Percentiles rank a stretch among this genome's conserved stretches.
Conservation (phyloP, 305 asterid genomes). For the Solanum aculeatissimum region DNA sequence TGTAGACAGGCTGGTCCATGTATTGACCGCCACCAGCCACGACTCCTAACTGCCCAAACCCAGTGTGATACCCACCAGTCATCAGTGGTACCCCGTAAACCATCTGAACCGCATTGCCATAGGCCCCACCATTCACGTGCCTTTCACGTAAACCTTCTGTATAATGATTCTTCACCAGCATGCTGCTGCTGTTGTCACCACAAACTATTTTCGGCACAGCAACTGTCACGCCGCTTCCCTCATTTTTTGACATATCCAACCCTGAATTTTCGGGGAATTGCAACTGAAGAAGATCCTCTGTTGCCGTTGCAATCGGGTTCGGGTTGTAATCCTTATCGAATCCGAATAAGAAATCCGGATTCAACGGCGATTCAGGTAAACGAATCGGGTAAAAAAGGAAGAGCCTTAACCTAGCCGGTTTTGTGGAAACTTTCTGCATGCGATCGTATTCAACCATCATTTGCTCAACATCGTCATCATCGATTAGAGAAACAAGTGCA, state of each 20-base stretch:
- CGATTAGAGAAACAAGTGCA: slow-evolving; percentile 49
- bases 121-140: slow-evolving; percentile 6
- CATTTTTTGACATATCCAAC: not conserved
- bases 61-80: slow-evolving; percentile 14
- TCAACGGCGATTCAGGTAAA: slow-evolving; percentile 18
- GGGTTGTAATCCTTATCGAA: slow-evolving; percentile 64
- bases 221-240: not conserved
- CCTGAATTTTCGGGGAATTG: slow-evolving; percentile 39
- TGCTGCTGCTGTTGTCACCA: not conserved
- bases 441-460: slow-evolving; percentile 84
- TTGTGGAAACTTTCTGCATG: slow-evolving; percentile 28
- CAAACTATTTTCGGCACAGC: not conserved
- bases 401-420: slow-evolving; percentile 47
- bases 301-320: slow-evolving; percentile 18
- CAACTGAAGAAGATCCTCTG: slow-evolving; percentile 23
- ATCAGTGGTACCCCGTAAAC: slow-evolving; percentile 34
- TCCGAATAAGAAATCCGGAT: slow-evolving; percentile 89
- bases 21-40: slow-evolving; percentile 16
- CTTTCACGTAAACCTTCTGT: not conserved
- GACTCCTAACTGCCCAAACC: slow-evolving; percentile 16
- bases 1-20: slow-evolving; percentile 31
- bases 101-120: slow-evolving; percentile 1
- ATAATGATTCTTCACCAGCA: slow-evolving; percentile 1
- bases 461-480: slow-evolving; percentile 80
- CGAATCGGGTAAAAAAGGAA: slow-evolving; percentile 30